Evolutionary conservation across 148 eudicot genomes (phyloP), one percentile per base, ranked within the genome.

Genomic region (Nyssa sinensis): DNA sequence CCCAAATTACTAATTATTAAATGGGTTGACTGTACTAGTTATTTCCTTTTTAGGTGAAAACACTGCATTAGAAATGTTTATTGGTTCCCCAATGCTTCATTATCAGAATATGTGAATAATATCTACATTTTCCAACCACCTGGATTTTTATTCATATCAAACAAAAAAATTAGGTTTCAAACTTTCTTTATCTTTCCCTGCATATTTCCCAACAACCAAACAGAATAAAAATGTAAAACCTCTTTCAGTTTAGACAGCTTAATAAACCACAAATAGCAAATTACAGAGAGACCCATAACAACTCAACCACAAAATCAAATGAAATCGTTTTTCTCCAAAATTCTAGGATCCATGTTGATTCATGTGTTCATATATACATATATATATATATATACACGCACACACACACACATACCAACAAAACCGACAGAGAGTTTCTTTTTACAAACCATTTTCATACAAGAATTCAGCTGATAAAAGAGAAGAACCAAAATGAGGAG

Each of bases 181-280:
- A 35, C 32, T 24, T 71, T 29, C 28, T 16, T 27, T 19, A 1
- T 24, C 7, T 11, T 4, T 27, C 5, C 2, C 41, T 19, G 12
- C 51, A 44, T 44, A 44, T 33, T 33, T 2, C 30, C 25, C 51
- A 71, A 32, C 51, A 34, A 27, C n/a, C 65, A 31, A 17, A 17
- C 25, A 71, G 67, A 47, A 58, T 67, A 37, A 62, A 37, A 27
- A 32, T 3, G 55, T 13, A 72, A 35, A 25, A 0, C 21, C 37
- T 28, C 23, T 25, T 31, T 41, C 75, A 44, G 67, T n/a, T 17
- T 44, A 28, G 75, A 62, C 67, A 62, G 27, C 23, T n/a, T 39
- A 28, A 24, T 25, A 57, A 21, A 57, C 5, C 0, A 71, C 24
- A 35, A 55, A 37, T 14, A 17, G 24, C 57, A 59, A 17, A 60